Evolutionary conservation across 2,329 filamentous ascomycete species (phyloP), one percentile per base, ranked within the genome.

Genomic region (Microascus cirrosus): DNA sequence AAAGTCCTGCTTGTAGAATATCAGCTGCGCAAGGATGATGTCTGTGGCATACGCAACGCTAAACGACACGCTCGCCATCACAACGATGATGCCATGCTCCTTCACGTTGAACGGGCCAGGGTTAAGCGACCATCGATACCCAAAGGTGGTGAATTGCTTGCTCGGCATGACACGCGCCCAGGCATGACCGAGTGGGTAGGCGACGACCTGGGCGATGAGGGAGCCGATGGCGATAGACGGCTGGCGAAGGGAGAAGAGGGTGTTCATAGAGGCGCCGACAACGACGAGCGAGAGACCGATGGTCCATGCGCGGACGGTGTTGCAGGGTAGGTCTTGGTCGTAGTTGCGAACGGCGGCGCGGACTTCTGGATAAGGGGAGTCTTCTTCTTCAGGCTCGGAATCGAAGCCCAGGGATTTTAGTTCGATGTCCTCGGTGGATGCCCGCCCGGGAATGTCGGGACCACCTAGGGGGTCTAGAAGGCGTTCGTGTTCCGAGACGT

Each of bases 31-130:
- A 2, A 89, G 74, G 52, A 91, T 80, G 34, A 89, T 85, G 62
- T 90, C 87, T 1, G 86, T 90, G 1, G 86, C 85, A 63, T 90
- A 90, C 3, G 86, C 84, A 6, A 79, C 83, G 55, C 74, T 84
- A 62, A 89, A 87, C 5, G 85, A 84, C 6, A 88, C 84, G 65
- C 86, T 83, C 18, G 87, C 85, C 82, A 86, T 86, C 62, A 86
- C 81, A 20, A 84, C 81, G 59, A 88, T 86, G 60, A 88, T 78
- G 50, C 82, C 72, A 66, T 87, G 85, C 65, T 88, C 85, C 68
- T 88, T 88, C 67, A 85, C 77, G 64, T 86, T 88, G 70, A 88
- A 88, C 1, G 84, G 84, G 0, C 83, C 83, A 0, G 84, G 83
- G 58, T 87, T 87, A n/a, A 87, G 69, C 24, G 74, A 77, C 76